These are phyloP conservation scores for Apostasia shenzhenica DNA, from an alignment of 106 monocot species.

Conservation along the genomic window DNA sequence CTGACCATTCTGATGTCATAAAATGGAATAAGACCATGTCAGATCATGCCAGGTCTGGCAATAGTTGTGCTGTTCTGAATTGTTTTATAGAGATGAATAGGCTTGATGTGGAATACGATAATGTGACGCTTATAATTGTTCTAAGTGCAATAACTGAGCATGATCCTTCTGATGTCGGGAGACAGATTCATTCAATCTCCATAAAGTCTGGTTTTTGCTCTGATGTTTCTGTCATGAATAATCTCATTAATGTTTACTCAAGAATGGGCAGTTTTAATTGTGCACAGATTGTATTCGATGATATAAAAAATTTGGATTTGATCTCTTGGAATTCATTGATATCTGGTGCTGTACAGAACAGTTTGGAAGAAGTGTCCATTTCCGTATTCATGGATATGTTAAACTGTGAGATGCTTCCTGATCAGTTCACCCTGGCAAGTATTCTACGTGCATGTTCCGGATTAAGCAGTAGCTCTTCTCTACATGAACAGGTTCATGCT, in stretches of 20 bases:
- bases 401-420: slow-evolving; percentile 27
- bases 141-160: slow-evolving; percentile 21
- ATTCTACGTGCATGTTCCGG: slow-evolving; percentile 38
- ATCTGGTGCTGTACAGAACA: slow-evolving; percentile 30
- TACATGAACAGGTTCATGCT: slow-evolving; percentile 46
- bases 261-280: slow-evolving; percentile 27
- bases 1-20: slow-evolving; percentile 22
- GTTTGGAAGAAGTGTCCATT: slow-evolving; percentile 28
- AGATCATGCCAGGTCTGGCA: slow-evolving; percentile 22
- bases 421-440: slow-evolving; percentile 56
- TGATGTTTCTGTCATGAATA: slow-evolving; percentile 45
- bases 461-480: background rate
- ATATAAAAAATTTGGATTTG: slow-evolving; percentile 39
- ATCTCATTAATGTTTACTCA: slow-evolving; percentile 55
- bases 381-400: slow-evolving; percentile 35
- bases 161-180: slow-evolving; percentile 25
- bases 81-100: slow-evolving; percentile 53
- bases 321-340: slow-evolving; percentile 80
- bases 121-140: slow-evolving; percentile 39
- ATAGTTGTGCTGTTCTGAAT: slow-evolving; percentile 15
- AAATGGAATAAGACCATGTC: slow-evolving; percentile 47
- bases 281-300: slow-evolving; percentile 44
- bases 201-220: slow-evolving; percentile 35
- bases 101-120: slow-evolving; percentile 31
- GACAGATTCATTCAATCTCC: slow-evolving; percentile 37